phyloP scores from a whole-genome alignment of 495 filamentous ascomycete genomes.

The Podospora appendiculata region DNA sequence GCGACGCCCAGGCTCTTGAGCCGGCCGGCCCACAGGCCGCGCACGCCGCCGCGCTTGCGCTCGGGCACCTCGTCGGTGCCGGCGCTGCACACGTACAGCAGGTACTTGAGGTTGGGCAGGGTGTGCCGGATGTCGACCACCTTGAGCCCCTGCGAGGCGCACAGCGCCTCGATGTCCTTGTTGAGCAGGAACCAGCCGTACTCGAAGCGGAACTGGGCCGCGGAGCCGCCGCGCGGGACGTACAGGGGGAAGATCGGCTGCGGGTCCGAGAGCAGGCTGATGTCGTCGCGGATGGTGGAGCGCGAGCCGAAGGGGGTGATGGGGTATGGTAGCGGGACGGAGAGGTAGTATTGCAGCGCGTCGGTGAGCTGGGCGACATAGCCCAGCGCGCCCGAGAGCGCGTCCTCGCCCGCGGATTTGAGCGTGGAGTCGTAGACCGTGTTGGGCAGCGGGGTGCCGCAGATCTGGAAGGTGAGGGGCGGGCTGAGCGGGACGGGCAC shows the following conservation, averaged over 20 bases:
- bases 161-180: conserved; percentile 84
- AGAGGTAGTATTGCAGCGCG: conserved; percentile 75
- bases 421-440: conserved; percentile 51
- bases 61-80: conserved; percentile 69
- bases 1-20: conserved; percentile 17
- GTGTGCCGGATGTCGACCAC: conserved; percentile 86
- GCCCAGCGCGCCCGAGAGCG: conserved; percentile 74
- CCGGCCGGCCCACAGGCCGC: conserved; percentile 49
- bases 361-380: conserved; percentile 70
- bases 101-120: conserved; percentile 83
- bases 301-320: conserved; percentile 62
- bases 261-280: conserved; percentile 55
- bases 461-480: conserved; percentile 70
- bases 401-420: conserved; percentile 44
- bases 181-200: conserved; percentile 93
- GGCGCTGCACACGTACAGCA: conserved; percentile 79
- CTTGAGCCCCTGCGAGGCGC: conserved; percentile 61
- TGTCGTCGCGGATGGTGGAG: conserved; percentile 71
- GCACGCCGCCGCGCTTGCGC: conserved; percentile 68
- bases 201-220: conserved; percentile 79
- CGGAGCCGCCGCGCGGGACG: conserved; percentile 52
- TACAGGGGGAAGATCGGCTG: conserved; percentile 75
- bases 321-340: conserved; percentile 72
- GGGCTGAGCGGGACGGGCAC: conserved; percentile 45
- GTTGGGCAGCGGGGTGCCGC: conserved; percentile 68